Conservation (phyloP, 768 basidiomycete genomes). For the Lentinula sp. region DNA sequence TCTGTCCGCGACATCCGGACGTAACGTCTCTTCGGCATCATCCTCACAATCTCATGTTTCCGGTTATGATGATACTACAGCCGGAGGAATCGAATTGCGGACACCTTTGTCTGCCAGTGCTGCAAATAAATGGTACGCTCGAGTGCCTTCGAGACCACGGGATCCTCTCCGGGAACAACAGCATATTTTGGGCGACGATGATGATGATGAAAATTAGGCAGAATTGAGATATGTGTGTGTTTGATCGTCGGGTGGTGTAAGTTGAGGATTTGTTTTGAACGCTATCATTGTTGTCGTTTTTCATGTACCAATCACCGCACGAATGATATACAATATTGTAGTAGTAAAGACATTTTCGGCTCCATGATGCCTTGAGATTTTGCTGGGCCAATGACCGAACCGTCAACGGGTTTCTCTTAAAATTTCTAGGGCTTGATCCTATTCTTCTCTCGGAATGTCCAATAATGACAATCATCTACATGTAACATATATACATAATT, state of each 20-base stretch:
- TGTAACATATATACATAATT: not conserved
- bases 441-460: too few relatives aligned
- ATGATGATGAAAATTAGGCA: not conserved
- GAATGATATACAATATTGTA: not conserved
- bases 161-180: not conserved
- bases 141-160: conserved; percentile 35
- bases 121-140: conserved; percentile 58
- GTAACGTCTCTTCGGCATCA: conserved; percentile 33
- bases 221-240: not conserved
- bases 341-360: too few relatives aligned
- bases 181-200: not conserved
- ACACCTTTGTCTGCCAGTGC: conserved; percentile 17
- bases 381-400: not conserved
- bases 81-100: conserved; percentile 37
- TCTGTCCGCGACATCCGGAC: conserved; percentile 59
- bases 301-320: not conserved
- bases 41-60: not conserved
- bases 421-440: too few relatives aligned
- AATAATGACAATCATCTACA: not conserved
- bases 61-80: conserved; percentile 6
- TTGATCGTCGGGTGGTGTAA: not conserved
- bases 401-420: not conserved
- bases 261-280: not conserved
- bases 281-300: not conserved
- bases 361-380: too few relatives aligned